A percentile compares a stretch with the other conserved stretches of the same genome.
Evolutionary conservation across 2,329 filamentous ascomycete species (phyloP).

Genomic region (Cercospora sojina): DNA sequence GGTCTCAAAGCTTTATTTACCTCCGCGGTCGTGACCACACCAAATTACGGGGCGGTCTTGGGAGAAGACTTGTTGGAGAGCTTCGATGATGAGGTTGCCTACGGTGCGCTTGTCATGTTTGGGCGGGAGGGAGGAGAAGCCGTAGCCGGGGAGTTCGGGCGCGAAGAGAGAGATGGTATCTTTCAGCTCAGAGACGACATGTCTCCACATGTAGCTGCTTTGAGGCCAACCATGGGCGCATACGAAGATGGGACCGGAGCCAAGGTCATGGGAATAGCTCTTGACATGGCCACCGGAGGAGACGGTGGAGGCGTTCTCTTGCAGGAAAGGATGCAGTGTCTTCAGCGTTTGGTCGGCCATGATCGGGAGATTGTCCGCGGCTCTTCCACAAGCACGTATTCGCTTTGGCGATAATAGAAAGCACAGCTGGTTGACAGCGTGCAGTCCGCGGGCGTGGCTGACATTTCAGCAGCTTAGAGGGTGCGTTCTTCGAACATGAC

Average conservation of each 20-base stretch:
- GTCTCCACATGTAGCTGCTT: slow-evolving; percentile 40
- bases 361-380: not conserved
- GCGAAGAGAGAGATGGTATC: slow-evolving; percentile 47
- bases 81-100: slow-evolving; percentile 46
- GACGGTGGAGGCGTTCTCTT: slow-evolving; percentile 31
- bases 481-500: slow-evolving; percentile 1
- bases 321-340: slow-evolving; percentile 33
- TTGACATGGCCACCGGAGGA: slow-evolving; percentile 35
- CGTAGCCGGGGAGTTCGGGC: slow-evolving; percentile 51
- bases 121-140: slow-evolving; percentile 41
- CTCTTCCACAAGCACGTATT: not conserved
- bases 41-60: slow-evolving; percentile 44
- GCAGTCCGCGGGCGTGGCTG: slow-evolving; percentile 8
- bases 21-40: slow-evolving; percentile 53
- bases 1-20: slow-evolving; percentile 17
- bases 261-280: slow-evolving; percentile 38
- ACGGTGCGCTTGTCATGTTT: slow-evolving; percentile 43
- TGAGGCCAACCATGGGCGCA: slow-evolving; percentile 52
- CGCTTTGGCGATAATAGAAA: not conserved
- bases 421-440: not conserved
- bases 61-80: slow-evolving; percentile 39
- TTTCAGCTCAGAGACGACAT: slow-evolving; percentile 42
- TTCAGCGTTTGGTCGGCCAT: slow-evolving; percentile 33
- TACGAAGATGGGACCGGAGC: slow-evolving; percentile 41
- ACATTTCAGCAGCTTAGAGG: slow-evolving; percentile 3